Base-by-base conservation (phyloP, 2,329 filamentous ascomycete species). In the Parascedosporium putredinis region DNA sequence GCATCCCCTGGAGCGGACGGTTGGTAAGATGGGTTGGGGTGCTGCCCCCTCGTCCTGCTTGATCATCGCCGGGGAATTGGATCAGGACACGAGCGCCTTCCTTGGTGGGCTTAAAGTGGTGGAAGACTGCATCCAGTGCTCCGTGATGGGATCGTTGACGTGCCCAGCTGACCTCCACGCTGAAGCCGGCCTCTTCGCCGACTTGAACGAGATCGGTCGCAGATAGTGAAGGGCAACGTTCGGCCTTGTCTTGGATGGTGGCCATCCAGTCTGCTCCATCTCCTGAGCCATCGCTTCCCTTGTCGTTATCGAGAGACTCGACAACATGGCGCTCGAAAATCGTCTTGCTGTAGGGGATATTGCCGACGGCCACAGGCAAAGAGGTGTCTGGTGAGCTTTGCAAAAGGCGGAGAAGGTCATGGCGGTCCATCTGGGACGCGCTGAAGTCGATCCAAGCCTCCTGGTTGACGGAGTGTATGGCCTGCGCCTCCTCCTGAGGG, bases 141-240 rank as follows among this genome's bases (percentile, higher is more conserved):
- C 51, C 50, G 10, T 55, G 55, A 1, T 18, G 22, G 46, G 20
- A 14, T 52, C 34, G 45, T 4, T 59, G 54, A 1, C 64, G 64
- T 4, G 63, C 54, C 43, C 14, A 45, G 7, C 14, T 27, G 25
- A 63, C 53, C 45, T 67, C 65, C 0, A 63, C 62, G 5, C 71
- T 54, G 51, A 75, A 73, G 1, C 66, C 65, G 16, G 63, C 64
- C 14, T 70, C 69, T 50, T 66, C 68, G 54, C 74, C 70, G 24
- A 74, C 70, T 51, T 77, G 74, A 5, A 70, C 70, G 6, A 31
- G 27, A 12, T 31, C 27, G 6, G 27, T 7, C 6, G 27, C 27
- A 31, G 27, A 31, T 6, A 0, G 66, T 70, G 2, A 74, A 68
- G 43, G 65, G 68, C 23, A 68, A 65, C 2, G 64, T 65, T 0